Base-by-base conservation (phyloP, 192 early-diverging fungal species). In the Rhizophagus clarus region DNA sequence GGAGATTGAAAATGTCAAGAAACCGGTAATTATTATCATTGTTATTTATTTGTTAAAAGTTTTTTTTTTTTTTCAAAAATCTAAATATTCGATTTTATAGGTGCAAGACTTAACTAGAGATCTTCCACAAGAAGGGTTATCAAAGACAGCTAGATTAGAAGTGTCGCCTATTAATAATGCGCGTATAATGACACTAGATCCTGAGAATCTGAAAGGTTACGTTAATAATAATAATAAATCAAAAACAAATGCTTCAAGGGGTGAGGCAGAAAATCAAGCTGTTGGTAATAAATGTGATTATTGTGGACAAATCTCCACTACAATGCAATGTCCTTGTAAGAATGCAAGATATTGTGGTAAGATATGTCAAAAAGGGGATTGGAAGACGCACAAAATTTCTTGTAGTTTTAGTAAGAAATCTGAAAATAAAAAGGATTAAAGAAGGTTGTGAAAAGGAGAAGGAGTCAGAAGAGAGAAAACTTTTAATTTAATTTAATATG, bases 241-340 rank as follows among this genome's bases (percentile, higher is more conserved):
- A 32, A 67, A 14, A 22, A 15, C 64, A 67, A 32, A 67, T 15
- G 22, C n/a, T 67, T 67, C 31, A 67, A 67, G 12, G 17, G 12
- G 17, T 67, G 26, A 31, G 4, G 26, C 4, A 28, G 14, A 67
- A 67, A 26, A 63, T 63, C 10, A 26, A 31, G 26, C 0, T 26
- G 17, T 67, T 31, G 15, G 17, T 67, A 32, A 31, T 67, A 67
- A 67, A 67, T 67, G 64, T 67, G 64, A 26, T 67, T 6, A 67
- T 67, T 67, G 64, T 11, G 11, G 22, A 67, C 24, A 67, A 67
- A 15, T 24, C 17, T 26, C 24, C 12, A 11, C 64, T 17, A 32
- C 64, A 15, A 67, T 67, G 64, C 26, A 67, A 32, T 67, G 64
- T 32, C 64, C 64, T 26, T 67, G 64, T 32, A 67, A 67, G 15